Evolutionary conservation across 2,329 filamentous ascomycete genomes (phyloP), one percentile per base, ranked within the genome.

Genomic region (Zymoseptoria ardabiliae): DNA sequence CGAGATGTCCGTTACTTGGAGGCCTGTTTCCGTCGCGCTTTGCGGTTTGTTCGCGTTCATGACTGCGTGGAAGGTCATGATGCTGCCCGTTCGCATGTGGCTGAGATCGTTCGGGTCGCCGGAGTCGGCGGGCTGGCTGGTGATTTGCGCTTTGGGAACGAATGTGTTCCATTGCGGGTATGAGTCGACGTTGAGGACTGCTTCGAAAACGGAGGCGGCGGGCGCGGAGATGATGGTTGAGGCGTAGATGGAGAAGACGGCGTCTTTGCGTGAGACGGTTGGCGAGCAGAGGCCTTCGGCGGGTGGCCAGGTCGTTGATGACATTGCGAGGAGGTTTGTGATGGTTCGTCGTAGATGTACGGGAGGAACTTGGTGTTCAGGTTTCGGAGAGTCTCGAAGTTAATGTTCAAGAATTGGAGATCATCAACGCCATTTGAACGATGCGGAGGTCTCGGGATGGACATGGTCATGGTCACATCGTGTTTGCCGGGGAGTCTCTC

Each of bases 161-260:
- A 77, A 79, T 1, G 66, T 68, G 58, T 78, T 79, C 77, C 77
- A 79, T 52, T 69, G 61, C 19, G 72, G 70, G 72, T 75, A 79
- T 54, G 75, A 75, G 28, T 75, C 73, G 30, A 73, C 75, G 62
- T 78, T 68, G 49, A 73, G 72, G 4, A 78, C 65, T 9, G 69
- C 68, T n/a, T 71, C 65, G 71, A 76, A 78, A 61, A 78, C 74
- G 4, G 68, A 58, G 6, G 71, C 63, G 4, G 75, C 69, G 11
- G 76, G 70, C 2, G 76, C 76, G 49, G 68, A 63, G 68, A 78
- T 76, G 41, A 63, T 61, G 30, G 66, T 70, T 50, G 72, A 60
- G 17, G 60, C 64, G 54, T 51, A 58, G 7, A 64, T 57, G 8
- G 62, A 59, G 35, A 69, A 60, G 41, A 69, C 59, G 22, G 61